Evolutionary conservation across 1,284 basidiomycete genomes (phyloP), one percentile per base, ranked within the genome.

Genomic region (Agroathelia rolfsii): DNA sequence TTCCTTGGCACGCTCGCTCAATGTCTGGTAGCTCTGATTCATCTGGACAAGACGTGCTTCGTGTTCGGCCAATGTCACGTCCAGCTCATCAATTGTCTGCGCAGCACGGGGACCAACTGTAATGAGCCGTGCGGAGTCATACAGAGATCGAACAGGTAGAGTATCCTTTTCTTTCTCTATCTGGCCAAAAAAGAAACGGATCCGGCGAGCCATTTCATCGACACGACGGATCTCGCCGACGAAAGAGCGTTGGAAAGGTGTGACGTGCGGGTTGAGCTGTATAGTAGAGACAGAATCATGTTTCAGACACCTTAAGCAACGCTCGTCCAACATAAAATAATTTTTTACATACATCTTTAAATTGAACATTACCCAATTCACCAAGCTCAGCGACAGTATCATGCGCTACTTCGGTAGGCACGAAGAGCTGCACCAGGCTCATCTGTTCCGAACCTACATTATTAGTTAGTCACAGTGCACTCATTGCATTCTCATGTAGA

Each of bases 201-300:
- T 76, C 20, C 92, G 82, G 42, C 95, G 84, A 16, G 87, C 81
- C 83, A 95, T 94, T 53, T 99, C 93, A 53, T 95, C 92, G 36
- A 95, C 75, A 39, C 88, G 78, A 26, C 94, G 80, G 44, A 98
- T 92, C 55, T 96, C 93, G 28, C 84, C 84, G 39, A 96, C 90
- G 55, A 94, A 99, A 5, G 94, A 92, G 43, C 95, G 88, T 70
- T 99, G 95, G 66, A 98, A 99, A 14, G 94, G 85, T 54, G 94
- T 96, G 44, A 97, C 78, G 39, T 78, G 76, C 11, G 93, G 88
- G 58, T 98, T 97, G 50, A 97, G 67, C 90, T 95, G 53, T 15
- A 24, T 32, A 35, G 35, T 12, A 28, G 26, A 21, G 26, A 35
- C 23, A 34, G 6, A 42, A 37, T 34, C 42, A 25, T 29, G 30